Evolutionary conservation across 179 eudicot species (phyloP).

Genomic region (Carnegiea gigantea): DNA sequence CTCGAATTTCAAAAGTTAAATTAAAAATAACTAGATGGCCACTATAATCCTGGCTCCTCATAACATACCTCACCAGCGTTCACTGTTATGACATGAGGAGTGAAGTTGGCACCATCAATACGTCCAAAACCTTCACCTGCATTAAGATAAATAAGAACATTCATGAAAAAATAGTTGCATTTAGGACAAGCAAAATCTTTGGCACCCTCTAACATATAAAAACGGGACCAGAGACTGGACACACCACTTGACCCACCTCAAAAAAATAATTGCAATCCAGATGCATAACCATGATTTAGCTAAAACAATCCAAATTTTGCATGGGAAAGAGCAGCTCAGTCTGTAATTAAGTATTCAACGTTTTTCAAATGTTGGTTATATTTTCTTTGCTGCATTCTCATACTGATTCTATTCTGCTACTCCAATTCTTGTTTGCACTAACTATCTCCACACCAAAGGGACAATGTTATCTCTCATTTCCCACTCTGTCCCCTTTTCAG

Average conservation of each 20-base stretch:
- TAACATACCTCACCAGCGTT: conserved; percentile 66
- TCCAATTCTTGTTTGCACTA: too few relatives aligned
- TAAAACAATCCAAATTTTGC: background rate
- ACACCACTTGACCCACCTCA: background rate
- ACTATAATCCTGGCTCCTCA: background rate
- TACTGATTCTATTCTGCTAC: too few relatives aligned
- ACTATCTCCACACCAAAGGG: too few relatives aligned
- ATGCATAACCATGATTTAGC: background rate
- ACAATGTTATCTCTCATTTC: too few relatives aligned
- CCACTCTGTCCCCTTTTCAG: too few relatives aligned
- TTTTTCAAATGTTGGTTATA: too few relatives aligned
- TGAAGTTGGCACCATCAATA: conserved; percentile 59
- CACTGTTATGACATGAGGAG: conserved; percentile 67
- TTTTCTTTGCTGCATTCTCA: too few relatives aligned
- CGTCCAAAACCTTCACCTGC: conserved; percentile 51
- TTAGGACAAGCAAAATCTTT: background rate
- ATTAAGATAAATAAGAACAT: conserved; percentile 20
- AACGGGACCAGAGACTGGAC: background rate
- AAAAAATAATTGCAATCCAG: background rate
- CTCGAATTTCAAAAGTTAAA: background rate
- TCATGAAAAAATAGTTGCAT: background rate
- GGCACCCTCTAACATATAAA: background rate
- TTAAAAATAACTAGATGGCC: background rate
- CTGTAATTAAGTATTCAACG: background rate
- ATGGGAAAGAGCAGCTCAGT: background rate